phyloP scores from a whole-genome alignment of 1,284 basidiomycete species.

The Austroboletus niveus region DNA sequence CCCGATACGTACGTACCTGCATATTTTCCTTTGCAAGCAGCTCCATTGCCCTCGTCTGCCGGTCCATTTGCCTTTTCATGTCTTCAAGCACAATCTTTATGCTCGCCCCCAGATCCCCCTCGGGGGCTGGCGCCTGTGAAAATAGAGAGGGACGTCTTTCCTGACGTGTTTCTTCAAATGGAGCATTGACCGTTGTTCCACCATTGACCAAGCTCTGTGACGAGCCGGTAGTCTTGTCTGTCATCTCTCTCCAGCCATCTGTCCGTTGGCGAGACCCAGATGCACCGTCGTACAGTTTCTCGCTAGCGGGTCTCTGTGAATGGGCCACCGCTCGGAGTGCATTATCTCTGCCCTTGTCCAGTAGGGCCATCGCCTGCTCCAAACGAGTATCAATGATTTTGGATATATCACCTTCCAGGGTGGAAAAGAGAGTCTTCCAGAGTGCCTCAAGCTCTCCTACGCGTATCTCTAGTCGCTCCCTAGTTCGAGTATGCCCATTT shows the following conservation, averaged over 20 bases:
- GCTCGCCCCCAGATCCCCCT: slow-evolving; percentile 22
- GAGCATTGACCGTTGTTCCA: slow-evolving; percentile 4
- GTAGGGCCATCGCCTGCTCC: slow-evolving; percentile 34
- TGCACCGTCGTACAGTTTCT: slow-evolving; percentile 10
- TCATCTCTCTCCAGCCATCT: slow-evolving; percentile 14
- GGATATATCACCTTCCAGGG: slow-evolving; percentile 40
- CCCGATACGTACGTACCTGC: slow-evolving; percentile 21
- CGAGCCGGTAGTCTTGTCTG: slow-evolving; percentile 11
- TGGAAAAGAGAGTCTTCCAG: slow-evolving; percentile 45
- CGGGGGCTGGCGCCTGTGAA: slow-evolving; percentile 17
- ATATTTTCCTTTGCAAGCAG: slow-evolving; percentile 31
- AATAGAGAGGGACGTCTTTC: slow-evolving; percentile 11
- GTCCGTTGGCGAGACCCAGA: slow-evolving; percentile 11
- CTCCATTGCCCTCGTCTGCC: slow-evolving; percentile 32
- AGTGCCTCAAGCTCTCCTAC: slow-evolving; percentile 38
- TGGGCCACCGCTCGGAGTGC: slow-evolving; percentile 17
- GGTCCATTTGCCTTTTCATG: slow-evolving; percentile 34
- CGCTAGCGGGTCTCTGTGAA: slow-evolving; percentile 16
- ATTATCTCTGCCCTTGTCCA: slow-evolving; percentile 37
- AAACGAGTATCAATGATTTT: slow-evolving; percentile 39
- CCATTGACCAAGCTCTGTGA: slow-evolving; percentile 17
- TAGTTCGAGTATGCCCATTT: slow-evolving; percentile 41
- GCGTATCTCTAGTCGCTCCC: slow-evolving; percentile 40
- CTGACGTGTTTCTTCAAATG: slow-evolving; percentile 14
- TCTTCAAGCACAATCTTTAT: slow-evolving; percentile 29